These are phyloP conservation scores for Blastosporella zonata DNA, from an alignment of 1,284 basidiomycete species.

Conservation along the genomic window DNA sequence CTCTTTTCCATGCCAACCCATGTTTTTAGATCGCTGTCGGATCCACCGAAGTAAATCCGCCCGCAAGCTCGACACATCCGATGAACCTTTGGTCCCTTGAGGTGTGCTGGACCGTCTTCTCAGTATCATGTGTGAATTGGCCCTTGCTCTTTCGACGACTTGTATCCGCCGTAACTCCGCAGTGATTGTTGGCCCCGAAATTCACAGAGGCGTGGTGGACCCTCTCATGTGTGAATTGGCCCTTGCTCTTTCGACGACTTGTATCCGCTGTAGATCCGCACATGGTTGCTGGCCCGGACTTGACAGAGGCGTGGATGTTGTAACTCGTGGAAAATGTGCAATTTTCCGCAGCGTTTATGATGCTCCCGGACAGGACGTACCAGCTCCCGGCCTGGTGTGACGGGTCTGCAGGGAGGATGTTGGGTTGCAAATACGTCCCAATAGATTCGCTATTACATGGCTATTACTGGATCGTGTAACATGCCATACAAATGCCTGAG, in stretches of 20 bases:
- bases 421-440: too few relatives aligned
- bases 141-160: not conserved
- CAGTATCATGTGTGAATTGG: not conserved
- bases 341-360: too few relatives aligned
- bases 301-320: not conserved
- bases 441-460: not conserved
- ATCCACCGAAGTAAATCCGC: constrained; percentile 11
- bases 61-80: constrained; percentile 1
- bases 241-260: not conserved
- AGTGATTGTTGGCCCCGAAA: not conserved
- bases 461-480: not conserved
- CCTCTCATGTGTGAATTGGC: too few relatives aligned
- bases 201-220: not conserved
- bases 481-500: too few relatives aligned
- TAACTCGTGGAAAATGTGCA: too few relatives aligned
- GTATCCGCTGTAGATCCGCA: not conserved
- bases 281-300: not conserved
- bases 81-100: constrained; percentile 1
- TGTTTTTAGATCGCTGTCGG: too few relatives aligned
- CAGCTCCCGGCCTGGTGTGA: too few relatives aligned
- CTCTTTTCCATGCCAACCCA: too few relatives aligned
- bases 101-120: not conserved
- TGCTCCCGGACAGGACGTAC: too few relatives aligned
- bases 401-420: too few relatives aligned
- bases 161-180: not conserved